Base-by-base conservation (phyloP, 805 yeast species). In the Yarrowia sp. region DNA sequence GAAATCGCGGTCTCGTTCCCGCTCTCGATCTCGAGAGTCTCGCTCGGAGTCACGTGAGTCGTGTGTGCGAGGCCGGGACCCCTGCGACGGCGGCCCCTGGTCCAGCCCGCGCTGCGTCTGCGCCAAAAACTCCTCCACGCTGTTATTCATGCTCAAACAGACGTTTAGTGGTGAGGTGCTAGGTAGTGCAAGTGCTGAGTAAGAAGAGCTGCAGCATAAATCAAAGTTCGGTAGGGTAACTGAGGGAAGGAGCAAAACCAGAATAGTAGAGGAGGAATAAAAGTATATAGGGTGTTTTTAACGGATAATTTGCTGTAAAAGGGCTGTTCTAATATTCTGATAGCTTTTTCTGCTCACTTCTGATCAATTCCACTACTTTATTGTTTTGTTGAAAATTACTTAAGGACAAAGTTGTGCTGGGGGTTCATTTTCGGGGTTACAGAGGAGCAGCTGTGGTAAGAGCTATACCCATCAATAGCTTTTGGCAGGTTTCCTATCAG, bases 61-160 rank as follows among this genome's bases (percentile, higher is more conserved):
- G 12, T 40, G 61, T 3, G 40, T 11, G 3, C 41, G 19, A 2
- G 15, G 22, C 5, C 16, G 32, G 2, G 16, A 16, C 12, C 8
- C 40, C 41, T 22, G 49, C 32, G 32, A 5, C 32, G 32, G 32
- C 32, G 32, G 32, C 4, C 7, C 32, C 42, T 43, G 65, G n/a
- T 58, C 65, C 42, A 43, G 22, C 5, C 65, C 65, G 40, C 52
- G 50, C 52, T 59, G 65, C 0, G 52, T 43, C 52, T 59, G 65
- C 41, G 65, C 65, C 65, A 59, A n/a, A 59, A 59, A 59, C 52
- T 59, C 65, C 65, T 59, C 65, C 52, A 59, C 65, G 52, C 65
- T 43, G 65, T 59, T 59, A 22, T 45, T 59, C 65, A 59, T 59
- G 52, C 32, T 42, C 16, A 5, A 9, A 15, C 16, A 41, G 38